Conservation (phyloP, 345 rosid species). For the Physaria fendleri region DNA sequence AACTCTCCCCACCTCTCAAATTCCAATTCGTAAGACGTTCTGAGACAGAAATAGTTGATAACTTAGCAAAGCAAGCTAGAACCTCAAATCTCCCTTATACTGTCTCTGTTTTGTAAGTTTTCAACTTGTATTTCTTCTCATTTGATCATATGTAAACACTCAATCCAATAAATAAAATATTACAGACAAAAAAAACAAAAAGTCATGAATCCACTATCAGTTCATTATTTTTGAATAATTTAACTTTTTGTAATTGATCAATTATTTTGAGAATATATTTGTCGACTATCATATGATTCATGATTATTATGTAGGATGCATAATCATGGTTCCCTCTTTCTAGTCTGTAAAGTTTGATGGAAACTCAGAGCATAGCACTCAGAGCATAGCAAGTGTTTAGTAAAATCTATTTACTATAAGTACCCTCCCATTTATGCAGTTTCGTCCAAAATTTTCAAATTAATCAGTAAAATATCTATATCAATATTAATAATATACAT, state of each 20-base stretch:
- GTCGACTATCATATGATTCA: conserved; percentile 17
- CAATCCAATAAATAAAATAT: too few species aligned
- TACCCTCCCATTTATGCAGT: background rate
- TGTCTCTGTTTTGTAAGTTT: too few species aligned
- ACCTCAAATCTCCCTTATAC: too few species aligned
- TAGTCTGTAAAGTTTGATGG: conserved; percentile 24
- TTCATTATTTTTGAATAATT: conserved; percentile 21
- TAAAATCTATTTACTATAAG: background rate
- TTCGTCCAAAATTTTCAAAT: background rate
- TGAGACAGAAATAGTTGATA: too few species aligned
- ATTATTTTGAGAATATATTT: conserved; percentile 6
- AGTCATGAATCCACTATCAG: conserved; percentile 26
- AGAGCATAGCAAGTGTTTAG: conserved; percentile 4
- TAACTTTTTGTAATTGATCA: conserved; percentile 18
- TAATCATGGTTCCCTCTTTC: conserved; percentile 27
- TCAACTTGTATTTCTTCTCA: too few species aligned
- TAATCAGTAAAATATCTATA: background rate
- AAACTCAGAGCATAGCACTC: conserved; percentile 10
- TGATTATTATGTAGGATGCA: conserved; percentile 26
- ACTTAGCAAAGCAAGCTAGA: too few species aligned
- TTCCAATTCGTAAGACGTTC: too few species aligned
- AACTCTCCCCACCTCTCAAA: too few species aligned
- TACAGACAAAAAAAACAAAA: too few species aligned
- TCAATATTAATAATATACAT: too few species aligned
- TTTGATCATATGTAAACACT: too few species aligned